Base-by-base conservation (phyloP, 805 yeast species). In the Hanseniaspora thailandica region DNA sequence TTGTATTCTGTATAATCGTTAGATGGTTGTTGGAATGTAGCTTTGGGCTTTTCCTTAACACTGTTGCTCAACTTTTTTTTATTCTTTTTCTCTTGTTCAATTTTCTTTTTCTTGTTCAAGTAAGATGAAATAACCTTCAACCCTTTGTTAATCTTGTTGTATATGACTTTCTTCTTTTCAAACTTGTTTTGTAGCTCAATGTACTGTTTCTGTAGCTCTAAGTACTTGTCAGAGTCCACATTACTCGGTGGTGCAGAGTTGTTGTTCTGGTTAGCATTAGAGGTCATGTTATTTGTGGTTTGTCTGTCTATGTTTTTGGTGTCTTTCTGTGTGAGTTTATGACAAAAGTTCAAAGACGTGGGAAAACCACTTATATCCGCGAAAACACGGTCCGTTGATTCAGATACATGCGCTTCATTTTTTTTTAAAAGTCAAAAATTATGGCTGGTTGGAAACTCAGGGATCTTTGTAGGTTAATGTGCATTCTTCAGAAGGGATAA, bases 41-140 rank as follows among this genome's bases (percentile, higher is more conserved):
- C 15, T 5, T 31, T 31, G 10, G 26, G 3, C 10, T 20, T 30
- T 35, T 13, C 3, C 13, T 13, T 26, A 17, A 6, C 25, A 40
- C 5, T n/a, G n/a, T n/a, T n/a, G n/a, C n/a, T 40, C 23, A 15
- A 9, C 26, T 38, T 20, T 17, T 40, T 33, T 4, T 31, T n/a
- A 9, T 31, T 36, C 20, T 35, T 50, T 8, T 28, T 43, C 8
- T 50, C 54, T 15, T 38, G 36, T 20, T 50, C 54, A 5, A 43
- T 30, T 44, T 50, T 50, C 26, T 50, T 50, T 19, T 50, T 50
- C n/a, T 50, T 50, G 36, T 50, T 50, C 25, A 50, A 22, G 19
- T 50, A 50, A 5, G 54, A 50, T 17, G 54, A 50, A 3, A 50
- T 50, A 7, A 50, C 54, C 19, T 43, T 50, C 10, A 50, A 15